These are phyloP conservation scores for Purpureocillium takamizusanense DNA, from an alignment of 2,329 filamentous ascomycete species.

Conservation along the genomic window DNA sequence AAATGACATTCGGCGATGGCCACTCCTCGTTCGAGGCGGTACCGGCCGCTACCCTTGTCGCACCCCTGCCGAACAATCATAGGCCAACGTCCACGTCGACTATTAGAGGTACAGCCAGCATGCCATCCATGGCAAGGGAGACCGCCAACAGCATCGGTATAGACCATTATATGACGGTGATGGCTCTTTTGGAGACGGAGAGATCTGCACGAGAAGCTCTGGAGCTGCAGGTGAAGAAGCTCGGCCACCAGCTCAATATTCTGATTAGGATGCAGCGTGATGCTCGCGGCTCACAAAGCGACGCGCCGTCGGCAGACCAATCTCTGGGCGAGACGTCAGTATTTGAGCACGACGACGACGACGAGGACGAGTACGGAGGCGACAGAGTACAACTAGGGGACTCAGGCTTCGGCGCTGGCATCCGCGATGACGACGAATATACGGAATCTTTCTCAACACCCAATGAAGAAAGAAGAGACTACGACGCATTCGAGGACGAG, in stretches of 20 bases:
- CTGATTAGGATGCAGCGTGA: conserved; percentile 28
- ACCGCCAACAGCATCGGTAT: conserved; percentile 21
- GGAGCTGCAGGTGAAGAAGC: conserved; percentile 45
- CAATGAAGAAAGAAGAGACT: conserved; percentile 32
- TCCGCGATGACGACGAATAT: conserved; percentile 31
- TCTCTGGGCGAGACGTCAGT: conserved; percentile 27
- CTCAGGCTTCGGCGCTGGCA: conserved; percentile 24
- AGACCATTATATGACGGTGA: conserved; percentile 41
- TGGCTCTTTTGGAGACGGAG: conserved; percentile 46
- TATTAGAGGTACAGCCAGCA: conserved; percentile 35
- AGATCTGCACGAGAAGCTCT: conserved; percentile 45
- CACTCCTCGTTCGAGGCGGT: conserved; percentile 35
- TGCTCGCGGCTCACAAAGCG: conserved; percentile 11
- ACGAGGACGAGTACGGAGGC: conserved; percentile 16
- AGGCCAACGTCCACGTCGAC: conserved; percentile 37
- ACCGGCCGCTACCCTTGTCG: conserved; percentile 22
- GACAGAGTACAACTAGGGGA: conserved; percentile 17
- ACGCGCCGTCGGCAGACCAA: conserved; percentile 24
- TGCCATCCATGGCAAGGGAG: conserved; percentile 30
- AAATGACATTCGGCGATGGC: conserved; percentile 36
- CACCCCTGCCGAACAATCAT: conserved; percentile 8
- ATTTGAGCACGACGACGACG: conserved; percentile 34
- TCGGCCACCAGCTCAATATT: conserved; percentile 40
- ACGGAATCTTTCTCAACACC: conserved; percentile 45
- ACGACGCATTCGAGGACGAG: conserved; percentile 31